Conservation (phyloP, 257 asterid species). For the Scutellaria galericulata region DNA sequence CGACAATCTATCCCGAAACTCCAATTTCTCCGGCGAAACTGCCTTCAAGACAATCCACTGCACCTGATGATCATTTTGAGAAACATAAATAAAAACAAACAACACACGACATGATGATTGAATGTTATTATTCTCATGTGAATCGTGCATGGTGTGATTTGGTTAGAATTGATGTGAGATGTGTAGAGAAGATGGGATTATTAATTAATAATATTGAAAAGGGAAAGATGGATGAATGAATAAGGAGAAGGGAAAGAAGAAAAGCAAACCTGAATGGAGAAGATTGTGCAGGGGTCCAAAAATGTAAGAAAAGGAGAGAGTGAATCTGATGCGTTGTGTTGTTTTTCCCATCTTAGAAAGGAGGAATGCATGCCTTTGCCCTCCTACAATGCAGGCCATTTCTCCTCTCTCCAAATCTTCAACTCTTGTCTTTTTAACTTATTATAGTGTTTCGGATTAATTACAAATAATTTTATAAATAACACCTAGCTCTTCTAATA, state of each 20-base stretch:
- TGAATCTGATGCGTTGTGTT: constrained; percentile 5
- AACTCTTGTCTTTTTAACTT: background rate
- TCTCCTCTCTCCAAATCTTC: background rate
- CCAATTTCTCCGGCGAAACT: constrained; percentile 35
- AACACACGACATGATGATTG: background rate
- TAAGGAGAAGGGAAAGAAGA: background rate
- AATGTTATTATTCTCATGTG: background rate
- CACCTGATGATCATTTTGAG: constrained; percentile 24
- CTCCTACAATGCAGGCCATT: constrained; percentile 36
- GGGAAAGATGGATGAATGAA: too few relatives aligned
- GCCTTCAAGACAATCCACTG: constrained; percentile 12
- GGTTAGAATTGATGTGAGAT: too few relatives aligned
- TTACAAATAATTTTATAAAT: too few relatives aligned
- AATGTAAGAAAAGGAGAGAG: constrained; percentile 28
- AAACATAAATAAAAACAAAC: background rate
- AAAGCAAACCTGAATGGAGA: constrained; percentile 39
- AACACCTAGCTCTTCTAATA: too few relatives aligned
- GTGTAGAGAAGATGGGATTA: background rate
- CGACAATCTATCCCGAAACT: constrained; percentile 15
- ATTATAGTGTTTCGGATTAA: background rate
- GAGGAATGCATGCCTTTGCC: constrained; percentile 13
- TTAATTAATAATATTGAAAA: background rate
- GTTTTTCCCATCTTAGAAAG: constrained; percentile 33
- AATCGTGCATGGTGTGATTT: too few relatives aligned
- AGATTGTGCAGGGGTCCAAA: constrained; percentile 28